These are phyloP conservation scores for Toxicodendron radicans DNA, from an alignment of 345 rosid genomes.

Conservation along the genomic window DNA sequence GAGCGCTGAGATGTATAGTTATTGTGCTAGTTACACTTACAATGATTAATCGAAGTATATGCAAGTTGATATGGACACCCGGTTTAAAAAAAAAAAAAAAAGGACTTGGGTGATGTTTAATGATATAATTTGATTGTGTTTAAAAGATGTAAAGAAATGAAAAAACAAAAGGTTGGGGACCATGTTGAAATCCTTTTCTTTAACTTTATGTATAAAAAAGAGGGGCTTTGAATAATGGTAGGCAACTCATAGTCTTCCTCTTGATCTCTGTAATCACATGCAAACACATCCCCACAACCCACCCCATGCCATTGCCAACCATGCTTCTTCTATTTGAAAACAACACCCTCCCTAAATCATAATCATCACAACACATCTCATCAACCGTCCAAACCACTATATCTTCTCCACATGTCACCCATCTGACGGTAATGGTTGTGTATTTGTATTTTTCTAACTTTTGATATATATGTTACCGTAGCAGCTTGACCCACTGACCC, in stretches of 20 bases:
- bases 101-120: too few relatives aligned
- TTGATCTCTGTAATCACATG: conserved; percentile 35
- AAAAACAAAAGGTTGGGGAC: too few relatives aligned
- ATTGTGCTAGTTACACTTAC: too few relatives aligned
- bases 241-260: conserved; percentile 37
- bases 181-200: neutral
- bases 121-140: too few relatives aligned
- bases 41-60: too few relatives aligned
- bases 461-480: neutral
- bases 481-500: neutral
- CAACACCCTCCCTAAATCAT: neutral
- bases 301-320: neutral
- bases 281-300: conserved; percentile 15
- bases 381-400: neutral
- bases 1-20: too few relatives aligned
- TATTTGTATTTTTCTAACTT: neutral
- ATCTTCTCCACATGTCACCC: neutral
- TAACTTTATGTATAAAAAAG: conserved; percentile 7
- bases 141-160: too few relatives aligned
- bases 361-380: too few relatives aligned
- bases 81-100: too few relatives aligned
- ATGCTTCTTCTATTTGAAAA: neutral
- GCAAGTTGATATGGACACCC: too few relatives aligned
- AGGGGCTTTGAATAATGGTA: conserved; percentile 14
- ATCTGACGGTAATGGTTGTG: neutral